A percentile compares a stretch with the other conserved stretches of the same genome.
phyloP scores from a whole-genome alignment of 805 yeast species.

The Zygosaccharomyces rouxii region DNA sequence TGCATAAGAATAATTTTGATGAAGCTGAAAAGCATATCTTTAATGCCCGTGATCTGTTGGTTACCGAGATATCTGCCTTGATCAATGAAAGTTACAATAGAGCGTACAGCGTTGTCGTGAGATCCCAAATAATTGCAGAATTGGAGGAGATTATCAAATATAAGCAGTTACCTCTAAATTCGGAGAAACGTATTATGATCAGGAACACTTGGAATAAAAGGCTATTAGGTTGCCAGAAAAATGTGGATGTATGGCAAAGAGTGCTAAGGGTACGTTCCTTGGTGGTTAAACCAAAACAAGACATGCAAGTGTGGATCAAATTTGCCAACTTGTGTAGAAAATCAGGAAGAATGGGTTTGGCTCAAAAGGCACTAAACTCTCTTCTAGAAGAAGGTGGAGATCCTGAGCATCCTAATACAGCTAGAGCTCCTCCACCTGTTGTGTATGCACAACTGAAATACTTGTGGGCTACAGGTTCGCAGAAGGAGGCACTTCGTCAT shows the following conservation, averaged over 20 bases:
- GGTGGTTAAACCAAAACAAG: slow-evolving; percentile 91
- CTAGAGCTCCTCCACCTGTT: slow-evolving; percentile 92
- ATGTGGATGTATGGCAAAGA: slow-evolving; percentile 98
- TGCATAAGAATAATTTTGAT: slow-evolving; percentile 81
- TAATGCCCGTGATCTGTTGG: slow-evolving; percentile 81
- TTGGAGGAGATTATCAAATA: slow-evolving; percentile 90
- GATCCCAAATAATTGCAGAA: slow-evolving; percentile 96
- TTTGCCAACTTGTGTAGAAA: slow-evolving; percentile 95
- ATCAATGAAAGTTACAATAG: slow-evolving; percentile 95
- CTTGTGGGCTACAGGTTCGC: slow-evolving; percentile 94
- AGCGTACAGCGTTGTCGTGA: slow-evolving; percentile 93
- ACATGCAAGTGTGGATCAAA: slow-evolving; percentile 96
- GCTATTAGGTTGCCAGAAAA: slow-evolving; percentile 87
- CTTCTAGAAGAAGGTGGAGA: slow-evolving; percentile 71
- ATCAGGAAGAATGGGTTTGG: slow-evolving; percentile 85
- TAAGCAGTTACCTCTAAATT: slow-evolving; percentile 76
- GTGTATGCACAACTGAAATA: slow-evolving; percentile 95
- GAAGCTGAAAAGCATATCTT: slow-evolving; percentile 76
- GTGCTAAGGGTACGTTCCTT: slow-evolving; percentile 88
- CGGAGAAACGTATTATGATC: slow-evolving; percentile 73
- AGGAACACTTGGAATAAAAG: slow-evolving; percentile 93
- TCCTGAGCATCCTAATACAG: slow-evolving; percentile 46
- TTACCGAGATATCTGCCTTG: slow-evolving; percentile 89
- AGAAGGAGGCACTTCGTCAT: slow-evolving; percentile 78
- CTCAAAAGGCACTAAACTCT: slow-evolving; percentile 83